Evolutionary conservation across 2,329 filamentous ascomycete species (phyloP), one percentile per base, ranked within the genome.

Genomic region (Cercospora zeina): DNA sequence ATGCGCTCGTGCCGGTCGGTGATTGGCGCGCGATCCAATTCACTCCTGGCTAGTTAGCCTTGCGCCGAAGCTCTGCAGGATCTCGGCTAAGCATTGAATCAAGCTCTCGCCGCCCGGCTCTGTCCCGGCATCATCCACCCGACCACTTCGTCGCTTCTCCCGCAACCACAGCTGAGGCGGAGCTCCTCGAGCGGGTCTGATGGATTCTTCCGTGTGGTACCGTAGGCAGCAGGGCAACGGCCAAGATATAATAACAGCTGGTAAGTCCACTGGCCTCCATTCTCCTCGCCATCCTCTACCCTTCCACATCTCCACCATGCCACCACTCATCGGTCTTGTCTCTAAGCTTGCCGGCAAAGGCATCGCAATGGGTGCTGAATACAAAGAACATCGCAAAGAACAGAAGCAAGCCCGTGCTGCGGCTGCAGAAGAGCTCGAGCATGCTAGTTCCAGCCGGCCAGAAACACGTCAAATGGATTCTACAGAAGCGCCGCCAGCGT

Each of bases 291-390:
- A 31, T 19, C 27, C n/a, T 19, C 34, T 14, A 8, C 13, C 8
- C 10, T 4, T 9, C 33, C 24, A 33, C 9, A 31, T 6, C 19
- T 27, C 8, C 49, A 51, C 7, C 49, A 51, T 53, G 49, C 30
- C 49, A 45, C 39, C 39, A 21, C 2, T 45, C 7, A 51, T 51
- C 5, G 49, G 49, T 13, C 49, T 53, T 5, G 49, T 53, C 19
- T 14, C 49, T 21, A 53, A 53, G 49, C 56, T 59, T 16, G 56
- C 73, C 10, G 69, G 70, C 24, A 61, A 62, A 13, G 70, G 71
- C 27, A 63, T 74, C 14, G 71, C 70, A 11, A 63, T 71, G 16
- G 72, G 66, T 14, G 63, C 67, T 2, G 71, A 74, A 56, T 70
- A 72, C 49, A 65, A 63, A 58, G 68, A 68, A 36, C 70, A 72